phyloP scores from a whole-genome alignment of 2,329 filamentous ascomycete genomes.

The Dothidotthia symphoricarpi region DNA sequence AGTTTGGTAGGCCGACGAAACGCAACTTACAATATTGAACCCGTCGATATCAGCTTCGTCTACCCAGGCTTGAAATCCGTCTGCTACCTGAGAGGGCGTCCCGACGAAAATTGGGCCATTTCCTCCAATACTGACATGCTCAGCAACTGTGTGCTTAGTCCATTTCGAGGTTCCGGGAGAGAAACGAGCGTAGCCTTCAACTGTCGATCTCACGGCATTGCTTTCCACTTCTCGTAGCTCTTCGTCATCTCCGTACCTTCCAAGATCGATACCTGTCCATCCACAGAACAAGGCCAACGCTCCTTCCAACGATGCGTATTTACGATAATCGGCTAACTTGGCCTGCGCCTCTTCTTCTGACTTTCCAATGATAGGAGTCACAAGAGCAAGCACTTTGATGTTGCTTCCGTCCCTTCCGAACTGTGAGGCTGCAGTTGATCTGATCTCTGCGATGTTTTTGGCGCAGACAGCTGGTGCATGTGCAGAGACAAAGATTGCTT shows the following conservation, averaged over 20 bases:
- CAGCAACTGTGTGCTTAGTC: conserved; percentile 69
- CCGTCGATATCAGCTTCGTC: conserved; percentile 69
- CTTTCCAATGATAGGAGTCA: conserved; percentile 63
- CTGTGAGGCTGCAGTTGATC: conserved; percentile 54
- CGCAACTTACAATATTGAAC: conserved; percentile 64
- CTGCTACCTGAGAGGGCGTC: conserved; percentile 63
- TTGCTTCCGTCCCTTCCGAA: conserved; percentile 57
- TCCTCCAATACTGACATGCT: conserved; percentile 67
- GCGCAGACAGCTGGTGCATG: conserved; percentile 62
- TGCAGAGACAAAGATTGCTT: conserved; percentile 68
- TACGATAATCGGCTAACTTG: conserved; percentile 62
- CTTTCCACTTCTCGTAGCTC: conserved; percentile 62
- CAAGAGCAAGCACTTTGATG: conserved; percentile 67
- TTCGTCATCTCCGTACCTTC: conserved; percentile 61
- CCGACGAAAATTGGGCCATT: conserved; percentile 65
- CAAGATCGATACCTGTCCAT: conserved; percentile 69
- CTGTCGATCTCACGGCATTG: conserved; percentile 59
- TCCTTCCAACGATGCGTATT: conserved; percentile 64
- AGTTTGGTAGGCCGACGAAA: neutral
- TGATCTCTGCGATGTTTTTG: conserved; percentile 62
- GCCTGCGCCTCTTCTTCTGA: conserved; percentile 65
- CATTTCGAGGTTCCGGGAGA: conserved; percentile 63
- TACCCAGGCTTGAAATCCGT: conserved; percentile 67
- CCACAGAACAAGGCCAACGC: conserved; percentile 70
- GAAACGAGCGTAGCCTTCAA: conserved; percentile 57